These are phyloP conservation scores for Phytophthora cactorum DNA, from an alignment of 352 stramenopile species.

Conservation along the genomic window DNA sequence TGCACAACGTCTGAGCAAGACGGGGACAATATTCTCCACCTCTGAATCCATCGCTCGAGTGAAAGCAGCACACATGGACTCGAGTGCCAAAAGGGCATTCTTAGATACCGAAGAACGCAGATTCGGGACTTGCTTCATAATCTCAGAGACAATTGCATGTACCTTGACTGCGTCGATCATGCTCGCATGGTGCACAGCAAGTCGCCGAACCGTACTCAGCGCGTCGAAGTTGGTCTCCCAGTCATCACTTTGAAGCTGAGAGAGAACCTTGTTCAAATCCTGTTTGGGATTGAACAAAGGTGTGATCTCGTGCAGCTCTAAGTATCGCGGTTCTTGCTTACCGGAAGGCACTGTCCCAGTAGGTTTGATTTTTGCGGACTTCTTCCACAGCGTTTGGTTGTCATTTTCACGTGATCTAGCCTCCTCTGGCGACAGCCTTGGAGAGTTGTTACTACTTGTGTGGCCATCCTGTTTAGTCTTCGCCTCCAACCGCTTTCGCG, in stretches of 20 bases:
- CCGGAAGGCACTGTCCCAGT: slow-evolving; percentile 5
- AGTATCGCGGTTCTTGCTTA: slow-evolving; percentile 72
- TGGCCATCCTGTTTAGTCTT: slow-evolving; percentile 55
- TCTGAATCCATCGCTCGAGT: slow-evolving; percentile 61
- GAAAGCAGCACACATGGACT: slow-evolving; percentile 59
- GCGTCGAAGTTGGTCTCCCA: slow-evolving; percentile 76
- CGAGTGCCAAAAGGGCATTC: slow-evolving; percentile 75
- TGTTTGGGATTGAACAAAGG: slow-evolving; percentile 68
- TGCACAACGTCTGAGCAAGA: slow-evolving; percentile 68
- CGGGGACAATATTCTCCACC: slow-evolving; percentile 60
- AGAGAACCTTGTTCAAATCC: slow-evolving; percentile 45
- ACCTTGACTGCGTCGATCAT: slow-evolving; percentile 51
- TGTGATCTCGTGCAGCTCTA: slow-evolving; percentile 65
- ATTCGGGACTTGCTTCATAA: slow-evolving; percentile 71
- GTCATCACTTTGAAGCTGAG: slow-evolving; percentile 47
- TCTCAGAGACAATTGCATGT: slow-evolving; percentile 50
- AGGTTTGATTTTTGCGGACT: slow-evolving; percentile 9
- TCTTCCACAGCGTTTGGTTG: slow-evolving; percentile 14
- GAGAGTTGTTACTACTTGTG: not conserved
- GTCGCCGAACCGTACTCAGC: slow-evolving; percentile 59
- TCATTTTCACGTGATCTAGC: not conserved
- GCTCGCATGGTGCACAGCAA: slow-evolving; percentile 56
- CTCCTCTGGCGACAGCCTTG: not conserved
- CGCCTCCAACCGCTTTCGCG: slow-evolving; percentile 68
- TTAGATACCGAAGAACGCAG: slow-evolving; percentile 77